Evolutionary conservation across 768 basidiomycete genomes (phyloP), one percentile per base, ranked within the genome.

Genomic region (Kwoniella newhampshirensis): DNA sequence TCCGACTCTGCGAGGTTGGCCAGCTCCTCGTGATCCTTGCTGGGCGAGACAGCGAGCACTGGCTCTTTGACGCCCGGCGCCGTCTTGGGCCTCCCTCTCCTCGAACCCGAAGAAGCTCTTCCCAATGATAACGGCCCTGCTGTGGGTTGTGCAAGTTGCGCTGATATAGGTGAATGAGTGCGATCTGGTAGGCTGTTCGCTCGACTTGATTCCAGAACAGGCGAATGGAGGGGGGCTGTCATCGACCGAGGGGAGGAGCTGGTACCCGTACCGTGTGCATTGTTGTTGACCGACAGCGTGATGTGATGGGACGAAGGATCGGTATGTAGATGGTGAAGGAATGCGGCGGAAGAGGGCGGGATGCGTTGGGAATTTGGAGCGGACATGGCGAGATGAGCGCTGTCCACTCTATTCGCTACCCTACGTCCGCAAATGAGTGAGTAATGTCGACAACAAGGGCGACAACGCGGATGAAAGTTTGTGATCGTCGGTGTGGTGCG

Each of bases 271-370:
- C 39, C 41, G 39, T 46, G 3, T 45, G 46, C 1, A 50, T 39
- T 17, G 37, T 51, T 20, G 57, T 27, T 17, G 60, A 37, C 23
- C 47, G 70, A 65, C 4, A 75, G 54, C 1, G 68, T 70, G 43
- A 75, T 67, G 56, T 75, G 74, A 51, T 74, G 71, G 9, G 70
- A 68, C 8, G 63, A 53, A 28, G 74, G 74, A 49, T 71, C 68
- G 43, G 68, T 72, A 43, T 75, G 74, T 0, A 75, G 69, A 39
- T 73, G 73, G 45, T 71, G 67, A 8, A 74, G 70, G 18, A 75
- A 68, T 3, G 70, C 70, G 18, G 71, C 70, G 36, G 72, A 69
- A 6, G 56, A 58, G 35, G 56, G 43, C 4, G 54, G 40, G 40
- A 42, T 23, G 40, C 40, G 40, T 8, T 37, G n/a, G 36, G n/a